Percentiles rank a stretch among this genome's conserved stretches.
phyloP scores from a whole-genome alignment of 257 asterid species.

The Solanum chiquidenum region DNA sequence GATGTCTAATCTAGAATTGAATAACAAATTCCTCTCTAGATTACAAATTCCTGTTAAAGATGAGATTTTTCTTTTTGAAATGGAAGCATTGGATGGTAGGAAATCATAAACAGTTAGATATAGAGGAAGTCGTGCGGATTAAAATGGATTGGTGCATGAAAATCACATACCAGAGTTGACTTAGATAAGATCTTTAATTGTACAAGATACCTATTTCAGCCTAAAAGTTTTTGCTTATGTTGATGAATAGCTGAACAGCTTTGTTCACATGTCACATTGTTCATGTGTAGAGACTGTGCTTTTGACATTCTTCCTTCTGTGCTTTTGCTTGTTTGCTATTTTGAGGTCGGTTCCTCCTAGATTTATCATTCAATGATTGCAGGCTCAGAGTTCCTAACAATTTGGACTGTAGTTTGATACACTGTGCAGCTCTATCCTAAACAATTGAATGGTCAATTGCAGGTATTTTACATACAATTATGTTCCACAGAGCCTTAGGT shows the following conservation, averaged over 20 bases:
- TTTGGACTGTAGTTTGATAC: neutral
- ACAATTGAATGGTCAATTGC: conserved; percentile 17
- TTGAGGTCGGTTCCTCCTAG: neutral
- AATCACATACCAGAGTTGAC: neutral
- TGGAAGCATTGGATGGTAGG: neutral
- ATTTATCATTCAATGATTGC: neutral
- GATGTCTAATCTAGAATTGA: neutral
- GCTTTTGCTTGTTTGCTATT: neutral
- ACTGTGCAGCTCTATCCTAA: neutral
- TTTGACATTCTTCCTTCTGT: neutral
- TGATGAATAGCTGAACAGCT: neutral
- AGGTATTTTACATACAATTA: conserved; percentile 86
- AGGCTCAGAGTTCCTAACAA: neutral
- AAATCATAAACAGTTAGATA: neutral
- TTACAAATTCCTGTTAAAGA: neutral
- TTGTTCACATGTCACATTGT: neutral
- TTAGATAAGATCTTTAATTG: neutral
- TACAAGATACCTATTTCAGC: neutral
- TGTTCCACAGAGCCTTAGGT: conserved; percentile 97
- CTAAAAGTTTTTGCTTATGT: neutral
- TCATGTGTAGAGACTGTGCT: neutral
- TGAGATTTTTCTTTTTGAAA: neutral
- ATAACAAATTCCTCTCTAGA: neutral
- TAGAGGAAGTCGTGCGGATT: neutral
- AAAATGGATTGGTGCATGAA: neutral